A percentile compares a stretch with the other conserved stretches of the same genome.
phyloP scores from a whole-genome alignment of 768 basidiomycete species.

The Suillus subluteus region DNA sequence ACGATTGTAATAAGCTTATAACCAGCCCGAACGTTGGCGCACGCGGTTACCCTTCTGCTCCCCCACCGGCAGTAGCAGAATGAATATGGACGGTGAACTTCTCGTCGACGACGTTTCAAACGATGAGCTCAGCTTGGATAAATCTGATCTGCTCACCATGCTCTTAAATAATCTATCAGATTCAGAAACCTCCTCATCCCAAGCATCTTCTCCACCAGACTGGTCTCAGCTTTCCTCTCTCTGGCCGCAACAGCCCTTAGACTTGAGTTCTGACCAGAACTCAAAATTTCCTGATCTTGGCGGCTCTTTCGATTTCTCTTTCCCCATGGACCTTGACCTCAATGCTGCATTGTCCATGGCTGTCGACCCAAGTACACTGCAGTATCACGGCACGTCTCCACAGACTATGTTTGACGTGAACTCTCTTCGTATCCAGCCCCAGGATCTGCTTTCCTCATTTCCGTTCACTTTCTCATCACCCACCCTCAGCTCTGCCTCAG shows the following conservation, averaged over 20 bases:
- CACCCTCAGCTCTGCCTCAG: constrained; percentile 37
- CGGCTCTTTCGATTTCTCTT: constrained; percentile 41
- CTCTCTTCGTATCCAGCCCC: constrained; percentile 28
- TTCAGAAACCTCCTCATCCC: constrained; percentile 34
- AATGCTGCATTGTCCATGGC: constrained; percentile 47
- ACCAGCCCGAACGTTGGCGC: neutral
- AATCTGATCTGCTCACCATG: constrained; percentile 61
- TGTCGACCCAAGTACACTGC: constrained; percentile 67
- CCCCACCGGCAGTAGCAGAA: neutral
- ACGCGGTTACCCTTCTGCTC: neutral
- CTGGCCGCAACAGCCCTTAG: constrained; percentile 40
- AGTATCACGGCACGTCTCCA: constrained; percentile 40
- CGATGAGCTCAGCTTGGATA: constrained; percentile 43
- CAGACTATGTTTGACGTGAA: constrained; percentile 25
- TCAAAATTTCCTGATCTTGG: constrained; percentile 43
- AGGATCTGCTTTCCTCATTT: constrained; percentile 36
- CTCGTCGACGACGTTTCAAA: constrained; percentile 6
- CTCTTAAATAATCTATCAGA: constrained; percentile 51
- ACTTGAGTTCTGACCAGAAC: constrained; percentile 17
- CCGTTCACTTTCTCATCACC: constrained; percentile 47
- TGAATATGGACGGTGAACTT: constrained; percentile 1
- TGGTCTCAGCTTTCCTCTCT: constrained; percentile 58
- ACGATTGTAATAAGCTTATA: constrained; percentile 18
- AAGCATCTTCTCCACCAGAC: constrained; percentile 42
- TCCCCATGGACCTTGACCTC: constrained; percentile 66